phyloP scores from a whole-genome alignment of 2,329 filamentous ascomycete species.

The Capronia coronata region DNA sequence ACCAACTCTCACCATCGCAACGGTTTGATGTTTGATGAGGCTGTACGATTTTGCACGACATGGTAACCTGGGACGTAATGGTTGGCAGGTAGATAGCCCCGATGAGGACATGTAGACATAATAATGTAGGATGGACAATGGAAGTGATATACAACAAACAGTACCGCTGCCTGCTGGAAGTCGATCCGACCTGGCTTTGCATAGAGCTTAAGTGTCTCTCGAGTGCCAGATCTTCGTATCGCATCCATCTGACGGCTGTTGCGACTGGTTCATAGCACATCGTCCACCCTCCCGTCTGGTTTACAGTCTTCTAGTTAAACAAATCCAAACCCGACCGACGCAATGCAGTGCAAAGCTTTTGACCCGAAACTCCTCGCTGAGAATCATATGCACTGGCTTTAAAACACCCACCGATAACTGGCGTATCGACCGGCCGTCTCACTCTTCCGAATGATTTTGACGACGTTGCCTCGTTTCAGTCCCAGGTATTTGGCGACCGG shows the following conservation, averaged over 20 bases:
- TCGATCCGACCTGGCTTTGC: no score
- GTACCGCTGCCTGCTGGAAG: no score
- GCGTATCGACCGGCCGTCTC: constrained; percentile 96
- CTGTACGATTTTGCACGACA: not conserved
- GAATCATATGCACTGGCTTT: constrained; percentile 3
- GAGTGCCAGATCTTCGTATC: no score
- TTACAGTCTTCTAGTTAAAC: not conserved
- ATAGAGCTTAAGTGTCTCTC: no score
- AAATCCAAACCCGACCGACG: not conserved
- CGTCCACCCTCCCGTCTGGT: not conserved
- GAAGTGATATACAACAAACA: not conserved
- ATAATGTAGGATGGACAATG: not conserved
- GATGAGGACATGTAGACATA: not conserved
- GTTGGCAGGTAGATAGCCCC: not conserved
- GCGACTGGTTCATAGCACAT: not conserved
- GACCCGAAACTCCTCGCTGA: not conserved
- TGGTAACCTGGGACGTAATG: no score
- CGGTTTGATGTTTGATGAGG: not conserved
- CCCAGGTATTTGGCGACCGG: constrained; percentile 90
- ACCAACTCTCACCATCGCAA: not conserved
- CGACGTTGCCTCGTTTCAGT: constrained; percentile 82
- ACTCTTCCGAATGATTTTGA: constrained; percentile 94
- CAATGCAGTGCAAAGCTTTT: not conserved
- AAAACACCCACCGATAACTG: constrained; percentile 71
- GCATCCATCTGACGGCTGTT: no score